phyloP scores from a whole-genome alignment of 495 filamentous ascomycete genomes.

The Penicillium manginii region DNA sequence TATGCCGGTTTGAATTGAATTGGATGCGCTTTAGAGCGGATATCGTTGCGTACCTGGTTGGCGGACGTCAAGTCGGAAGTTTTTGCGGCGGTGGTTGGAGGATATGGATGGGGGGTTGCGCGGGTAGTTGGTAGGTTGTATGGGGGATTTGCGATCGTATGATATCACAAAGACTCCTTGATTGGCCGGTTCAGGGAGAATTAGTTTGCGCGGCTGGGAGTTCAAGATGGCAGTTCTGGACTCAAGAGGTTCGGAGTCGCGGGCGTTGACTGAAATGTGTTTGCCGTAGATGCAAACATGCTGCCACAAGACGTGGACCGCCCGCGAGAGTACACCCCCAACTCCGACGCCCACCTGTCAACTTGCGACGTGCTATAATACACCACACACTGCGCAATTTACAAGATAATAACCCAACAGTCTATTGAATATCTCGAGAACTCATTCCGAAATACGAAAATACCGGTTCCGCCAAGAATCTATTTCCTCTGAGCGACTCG shows the following conservation, averaged over 20 bases:
- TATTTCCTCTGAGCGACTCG: no score
- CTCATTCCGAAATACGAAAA: no score
- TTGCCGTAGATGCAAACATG: slow-evolving; percentile 46
- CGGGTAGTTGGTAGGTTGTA: background rate
- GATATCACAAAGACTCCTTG: background rate
- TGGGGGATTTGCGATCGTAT: background rate
- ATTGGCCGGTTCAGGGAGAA: background rate
- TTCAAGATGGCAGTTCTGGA: slow-evolving; percentile 4
- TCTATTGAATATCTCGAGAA: background rate
- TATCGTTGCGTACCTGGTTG: slow-evolving; percentile 21
- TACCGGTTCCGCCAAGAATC: no score
- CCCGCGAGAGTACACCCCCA: slow-evolving; percentile 9
- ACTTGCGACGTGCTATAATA: slow-evolving; percentile 11
- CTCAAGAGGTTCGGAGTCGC: slow-evolving; percentile 12
- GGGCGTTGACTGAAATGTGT: slow-evolving; percentile 28
- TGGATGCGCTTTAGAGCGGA: background rate
- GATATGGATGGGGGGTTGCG: background rate
- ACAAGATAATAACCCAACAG: background rate
- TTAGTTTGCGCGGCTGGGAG: background rate
- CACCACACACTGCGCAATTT: background rate
- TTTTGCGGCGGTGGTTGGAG: slow-evolving; percentile 17
- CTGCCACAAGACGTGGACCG: background rate
- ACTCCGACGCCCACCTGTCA: slow-evolving; percentile 23
- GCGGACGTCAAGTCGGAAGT: slow-evolving; percentile 19
- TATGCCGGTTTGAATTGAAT: background rate